Evolutionary conservation across 805 yeast genomes (phyloP), one percentile per base, ranked within the genome.

Genomic region (Candida nitratophila): DNA sequence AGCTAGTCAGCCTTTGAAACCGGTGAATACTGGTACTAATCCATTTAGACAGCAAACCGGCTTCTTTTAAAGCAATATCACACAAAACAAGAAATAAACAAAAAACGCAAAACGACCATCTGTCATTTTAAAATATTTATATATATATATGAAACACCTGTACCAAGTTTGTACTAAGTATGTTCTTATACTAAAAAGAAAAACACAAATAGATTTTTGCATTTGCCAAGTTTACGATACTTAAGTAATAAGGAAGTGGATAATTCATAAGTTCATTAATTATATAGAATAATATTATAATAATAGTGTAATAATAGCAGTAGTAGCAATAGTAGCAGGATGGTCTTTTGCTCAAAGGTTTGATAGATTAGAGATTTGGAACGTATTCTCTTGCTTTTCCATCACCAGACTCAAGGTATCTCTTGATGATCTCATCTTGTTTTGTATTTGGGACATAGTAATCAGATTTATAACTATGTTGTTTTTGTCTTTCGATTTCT

Each of bases 361-460:
- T n/a, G n/a, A n/a, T n/a, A n/a, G n/a, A n/a, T n/a, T n/a, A n/a
- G 12, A 41, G 17, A 33, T 33, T 34, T 11, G 38, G 32, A 27
- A 34, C 30, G 43, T 55, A 57, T 11, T 53, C 53, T 52, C 66
- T 60, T 6, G 65, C 55, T 36, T 54, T 54, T 20, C 63, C 63
- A 7, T 50, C 43, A 39, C 65, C 65, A 8, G 49, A 34, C 21
- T 45, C 54, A 43, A 54, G 39, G 42, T 61, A 63, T n/a, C 41
- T 51, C 33, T 48, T 49, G 33, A 63, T 48, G 29, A 63, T 42
- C 2, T 51, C 41, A 42, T 63, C 65, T 41, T 49, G 57, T 2
- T 43, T 37, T n/a, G 38, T 43, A 44, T 50, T 51, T 5, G 55
- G 53, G 16, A 38, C 37, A 38, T 59, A 60, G 40, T 39, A 47